Conservation (phyloP, 495 filamentous ascomycete species). For the Neurospora africana region DNA sequence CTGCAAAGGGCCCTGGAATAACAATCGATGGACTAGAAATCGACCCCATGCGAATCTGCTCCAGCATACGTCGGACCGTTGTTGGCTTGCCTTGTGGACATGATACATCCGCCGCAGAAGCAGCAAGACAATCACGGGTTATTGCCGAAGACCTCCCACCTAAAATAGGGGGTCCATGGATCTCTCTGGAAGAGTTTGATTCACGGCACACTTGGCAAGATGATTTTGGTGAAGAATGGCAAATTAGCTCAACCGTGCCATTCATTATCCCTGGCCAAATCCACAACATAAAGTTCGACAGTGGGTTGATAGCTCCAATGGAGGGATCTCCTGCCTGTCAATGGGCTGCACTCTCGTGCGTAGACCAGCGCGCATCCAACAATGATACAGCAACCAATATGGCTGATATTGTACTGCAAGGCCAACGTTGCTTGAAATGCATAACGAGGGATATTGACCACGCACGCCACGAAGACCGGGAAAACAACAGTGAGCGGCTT, state of each 20-base stretch:
- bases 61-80: neutral
- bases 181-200: neutral
- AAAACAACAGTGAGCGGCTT: neutral
- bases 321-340: neutral
- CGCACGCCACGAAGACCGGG: fast-evolving
- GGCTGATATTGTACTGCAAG: neutral
- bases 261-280: neutral
- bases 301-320: neutral
- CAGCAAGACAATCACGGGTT: neutral
- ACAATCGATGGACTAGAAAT: neutral
- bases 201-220: neutral
- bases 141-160: neutral
- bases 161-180: neutral
- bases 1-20: neutral
- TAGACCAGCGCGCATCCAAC: neutral
- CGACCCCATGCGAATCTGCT: neutral
- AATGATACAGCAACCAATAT: neutral
- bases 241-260: neutral
- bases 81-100: neutral
- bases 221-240: neutral
- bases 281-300: neutral
- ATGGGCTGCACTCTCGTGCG: neutral
- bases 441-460: neutral
- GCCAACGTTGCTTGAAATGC: neutral
- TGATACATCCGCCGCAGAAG: neutral